These are phyloP conservation scores for Micractinium conductrix DNA, from an alignment of 139 green algal genomes.

Conservation along the genomic window DNA sequence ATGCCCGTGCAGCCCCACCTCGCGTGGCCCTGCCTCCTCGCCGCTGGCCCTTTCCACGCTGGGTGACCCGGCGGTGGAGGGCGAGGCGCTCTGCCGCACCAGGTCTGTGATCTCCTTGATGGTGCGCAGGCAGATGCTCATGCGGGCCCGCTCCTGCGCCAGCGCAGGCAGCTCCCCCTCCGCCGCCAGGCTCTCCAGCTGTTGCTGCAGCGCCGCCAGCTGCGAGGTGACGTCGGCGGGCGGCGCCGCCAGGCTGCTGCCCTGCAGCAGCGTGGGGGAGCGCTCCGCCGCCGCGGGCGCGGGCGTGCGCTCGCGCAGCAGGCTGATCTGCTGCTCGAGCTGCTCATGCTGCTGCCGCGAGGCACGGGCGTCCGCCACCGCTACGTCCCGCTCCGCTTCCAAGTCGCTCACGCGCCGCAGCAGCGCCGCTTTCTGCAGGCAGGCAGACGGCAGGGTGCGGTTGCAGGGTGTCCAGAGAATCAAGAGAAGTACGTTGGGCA, in stretches of 20 bases:
- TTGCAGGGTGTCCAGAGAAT: no score
- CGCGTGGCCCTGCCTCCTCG: not conserved
- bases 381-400: conserved; percentile 20
- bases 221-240: not conserved
- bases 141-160: conserved; percentile 31
- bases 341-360: not conserved
- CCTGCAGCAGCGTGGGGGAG: not conserved
- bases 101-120: conserved; percentile 34
- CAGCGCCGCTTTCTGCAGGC: conserved; percentile 6
- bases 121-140: conserved; percentile 35
- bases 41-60: not conserved
- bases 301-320: not conserved
- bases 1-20: not conserved
- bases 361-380: not conserved
- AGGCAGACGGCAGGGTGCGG: no score
- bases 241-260: not conserved
- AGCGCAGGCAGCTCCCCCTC: conserved; percentile 7
- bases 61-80: not conserved
- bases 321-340: not conserved
- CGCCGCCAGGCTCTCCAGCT: conserved; percentile 27
- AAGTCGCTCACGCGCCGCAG: not conserved
- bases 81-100: conserved; percentile 12
- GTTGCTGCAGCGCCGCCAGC: conserved; percentile 13
- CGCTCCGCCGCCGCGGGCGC: not conserved
- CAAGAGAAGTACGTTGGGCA: no score